Evolutionary conservation across 805 yeast genomes (phyloP), one percentile per base, ranked within the genome.

Genomic region (Ogataea kodamae): DNA sequence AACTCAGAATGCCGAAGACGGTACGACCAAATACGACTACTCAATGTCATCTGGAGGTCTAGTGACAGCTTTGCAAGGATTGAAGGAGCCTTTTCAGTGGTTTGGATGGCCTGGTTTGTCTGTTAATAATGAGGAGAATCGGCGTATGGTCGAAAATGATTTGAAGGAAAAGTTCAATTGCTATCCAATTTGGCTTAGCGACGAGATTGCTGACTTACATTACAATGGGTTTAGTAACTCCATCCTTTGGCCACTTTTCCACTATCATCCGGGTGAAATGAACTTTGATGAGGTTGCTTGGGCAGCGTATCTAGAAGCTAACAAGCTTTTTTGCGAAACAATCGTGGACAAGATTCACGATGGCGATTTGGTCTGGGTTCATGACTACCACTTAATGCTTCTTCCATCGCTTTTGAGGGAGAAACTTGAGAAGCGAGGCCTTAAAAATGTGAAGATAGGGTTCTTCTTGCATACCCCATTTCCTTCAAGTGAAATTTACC

Each of bases 251-350:
- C 99, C 99, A 1, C 64, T 94, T 42, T 92, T 92, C 67, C 99
- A 92, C 59, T 92, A 92, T 62, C 98, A 92, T 56, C 98, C 99
- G 1, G 98, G 97, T 42, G 98, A 94, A 60, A 92, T 94, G 83
- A 89, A 86, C 57, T 92, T 92, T 54, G 98, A 92, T 61, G 98
- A 92, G 57, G 78, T 76, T 42, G 96, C 97, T 1, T 92, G 98
- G 98, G 89, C 89, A 34, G 97, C 97, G 1, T 92, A 92, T 59
- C 83, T 87, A 36, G 92, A 87, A 57, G 97, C 97, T 5, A 92
- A 92, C 56, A 65, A 79, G 38, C 66, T 74, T 40, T 92, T 92
- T 65, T 92, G 96, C 9, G 66, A 74, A 22, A 81, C 72, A 24
- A 78, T 92, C 39, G 77, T 85, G 8, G 62, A 70, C 13, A 76